Evolutionary conservation across 306 rosid species (phyloP), one percentile per base, ranked within the genome.

Genomic region (Dalbergia cochinchinensis): DNA sequence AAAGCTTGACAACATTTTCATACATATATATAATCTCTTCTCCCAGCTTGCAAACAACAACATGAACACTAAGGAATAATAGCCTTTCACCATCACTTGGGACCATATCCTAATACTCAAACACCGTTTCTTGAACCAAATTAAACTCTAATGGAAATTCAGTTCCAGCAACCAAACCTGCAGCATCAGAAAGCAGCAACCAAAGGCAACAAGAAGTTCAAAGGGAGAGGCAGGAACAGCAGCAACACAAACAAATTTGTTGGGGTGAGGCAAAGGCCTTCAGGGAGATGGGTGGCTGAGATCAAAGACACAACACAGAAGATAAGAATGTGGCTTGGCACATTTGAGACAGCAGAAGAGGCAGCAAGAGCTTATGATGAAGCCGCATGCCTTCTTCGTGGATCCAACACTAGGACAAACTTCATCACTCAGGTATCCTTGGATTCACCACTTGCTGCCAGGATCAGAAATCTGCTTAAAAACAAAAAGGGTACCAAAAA

Each of bases 221-320:
- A 83, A 78, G 97, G 95, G 39, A 89, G 84, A 80, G 83, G 15
- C 80, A 81, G 87, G 82, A 87, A 81, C 75, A 84, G 64, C 65
- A 81, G 66, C 63, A 82, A 61, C 34, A 70, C 80, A 34, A 91
- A 91, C 89, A 94, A 84, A 71, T 91, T 94, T 83, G 94, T 94
- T 53, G 99, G 99, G 2, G 97, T 94, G 65, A 90, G 99, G 66
- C 97, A 94, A 39, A 90, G 99, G 47, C 97, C 99, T 53, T 94
- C 99, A 9, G 99, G 99, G n/a, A 90, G 99, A 87, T 94, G 98
- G 98, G 98, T 94, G 15, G 98, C 98, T 42, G 98, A 94, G 87
- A 94, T 94, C 83, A 92, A 94, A 81, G 97, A 92, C 88, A 94
- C 97, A 8, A 92, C 92, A 6, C 92, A 91, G 66, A 92, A 91